Evolutionary conservation across 192 early-diverging fungal species (phyloP), one percentile per base, ranked within the genome.

Genomic region (Coemansia umbellata): DNA sequence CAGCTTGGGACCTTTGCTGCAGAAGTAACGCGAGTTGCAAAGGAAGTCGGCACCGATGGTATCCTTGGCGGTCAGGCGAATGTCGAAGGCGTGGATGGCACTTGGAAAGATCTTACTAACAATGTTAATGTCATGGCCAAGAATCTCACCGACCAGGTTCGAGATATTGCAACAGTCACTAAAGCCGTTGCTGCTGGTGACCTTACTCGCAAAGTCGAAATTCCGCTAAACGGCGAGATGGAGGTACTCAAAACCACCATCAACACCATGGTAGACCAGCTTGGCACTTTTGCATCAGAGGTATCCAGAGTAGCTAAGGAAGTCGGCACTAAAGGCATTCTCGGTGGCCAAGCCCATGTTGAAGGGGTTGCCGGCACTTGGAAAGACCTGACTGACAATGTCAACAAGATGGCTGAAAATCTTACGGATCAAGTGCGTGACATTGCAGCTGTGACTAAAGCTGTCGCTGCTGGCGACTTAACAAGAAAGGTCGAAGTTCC

Each of bases 31-130:
- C 78, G 85, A 47, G 85, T 87, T 8, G 78, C 85, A 9, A 79
- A 82, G 32, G 85, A 87, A 58, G 85, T 87, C 10, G 85, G 85
- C 7, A 84, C 82, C 0, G 85, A 87, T 58, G 85, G 85, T 8
- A 68, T 61, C 32, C 55, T 87, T 1, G 85, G 85, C 9, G 85
- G 82, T 5, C 81, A 84, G 48, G 85, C 85, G 3, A 42, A 81
- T 6, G 84, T 86, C 2, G 58, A 51, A 35, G 81, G 66, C 23
- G 78, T 80, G 3, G 77, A 66, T 11, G 82, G 84, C 0, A 82
- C 80, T 0, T 86, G 84, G 84, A 86, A 82, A 50, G 71, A 80
- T 27, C 61, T 87, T 4, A 87, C 82, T 1, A 78, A 82, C 32
- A 82, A 80, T 28, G 83, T 87, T 48, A 87, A 87, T 51, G 66